Evolutionary conservation across 2,329 filamentous ascomycete species (phyloP), one percentile per base, ranked within the genome.

Genomic region (Xylariaceae sp.): DNA sequence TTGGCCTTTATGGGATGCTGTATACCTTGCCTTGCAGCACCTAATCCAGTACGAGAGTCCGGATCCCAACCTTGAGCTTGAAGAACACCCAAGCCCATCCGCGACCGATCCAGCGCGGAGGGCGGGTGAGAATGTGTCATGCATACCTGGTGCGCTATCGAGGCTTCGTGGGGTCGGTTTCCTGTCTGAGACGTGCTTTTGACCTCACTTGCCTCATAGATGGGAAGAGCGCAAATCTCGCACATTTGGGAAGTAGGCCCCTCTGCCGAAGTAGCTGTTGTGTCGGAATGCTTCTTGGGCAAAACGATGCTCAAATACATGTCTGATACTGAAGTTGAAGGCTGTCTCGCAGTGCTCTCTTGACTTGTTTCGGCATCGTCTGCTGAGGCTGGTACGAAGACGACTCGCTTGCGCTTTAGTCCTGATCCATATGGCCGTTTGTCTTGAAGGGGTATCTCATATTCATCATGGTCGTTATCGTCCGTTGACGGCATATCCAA

Each of bases 31-130:
- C 85, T 82, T 2, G 68, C 65, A 9, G 76, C 76, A 0, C 90
- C 90, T 0, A 96, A 71, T 0, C 90, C 90, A 13, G 68, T 63
- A 3, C 88, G 71, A 19, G 79, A 71, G 62, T 90, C 86, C 0
- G 85, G 83, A 52, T 90, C 82, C 80, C 85, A 90, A 19, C 86
- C 86, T 44, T 85, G 76, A 1, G 77, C 71, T 39, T 78, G 69
- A 24, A 90, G 72, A 19, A 85, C 78, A 4, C 75, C 68, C 6
- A 89, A 66, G 0, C 86, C 86, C 71, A 87, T 85, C 34, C 85
- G 74, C 4, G 72, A 76, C 26, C 86, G 75, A 61, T 89, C 82
- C 16, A 89, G 67, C 12, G 82, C 74, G 0, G 85, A 89, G 1
- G 86, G 86, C 6, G 84, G 83, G 44, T 86, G 80, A 0, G 83